phyloP scores from a whole-genome alignment of 192 early-diverging fungal species.

The Backusella liffmaniae region DNA sequence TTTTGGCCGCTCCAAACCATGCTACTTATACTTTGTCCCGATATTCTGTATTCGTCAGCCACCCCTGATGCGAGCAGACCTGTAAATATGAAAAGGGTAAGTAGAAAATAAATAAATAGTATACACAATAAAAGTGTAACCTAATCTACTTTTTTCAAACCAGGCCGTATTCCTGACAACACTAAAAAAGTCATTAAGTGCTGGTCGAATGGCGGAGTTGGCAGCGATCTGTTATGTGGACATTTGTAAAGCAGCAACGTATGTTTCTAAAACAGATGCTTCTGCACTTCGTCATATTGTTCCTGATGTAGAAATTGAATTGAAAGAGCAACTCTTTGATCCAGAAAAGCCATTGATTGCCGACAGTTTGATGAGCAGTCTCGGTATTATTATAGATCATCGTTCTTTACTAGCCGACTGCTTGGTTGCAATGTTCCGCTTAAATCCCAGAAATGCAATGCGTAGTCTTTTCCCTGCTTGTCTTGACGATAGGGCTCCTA shows the following conservation, averaged over 20 bases:
- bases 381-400: constrained; percentile 72
- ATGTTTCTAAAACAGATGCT: constrained; percentile 60
- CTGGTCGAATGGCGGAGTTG: constrained; percentile 60
- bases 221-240: constrained; percentile 74
- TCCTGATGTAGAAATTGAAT: constrained; percentile 71
- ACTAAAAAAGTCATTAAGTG: constrained; percentile 51
- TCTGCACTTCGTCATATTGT: constrained; percentile 63
- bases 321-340: constrained; percentile 76
- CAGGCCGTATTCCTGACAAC: constrained; percentile 53
- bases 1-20: constrained; percentile 89
- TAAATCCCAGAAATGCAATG: constrained; percentile 75
- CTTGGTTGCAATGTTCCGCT: constrained; percentile 74
- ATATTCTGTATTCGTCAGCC: constrained; percentile 62
- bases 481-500: constrained; percentile 65
- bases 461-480: constrained; percentile 69
- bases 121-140: background rate
- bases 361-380: constrained; percentile 23
- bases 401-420: constrained; percentile 67
- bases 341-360: constrained; percentile 43
- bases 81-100: constrained; percentile 33
- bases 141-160: background rate
- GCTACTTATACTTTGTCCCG: constrained; percentile 85
- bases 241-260: constrained; percentile 70
- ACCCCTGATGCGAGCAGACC: constrained; percentile 23
- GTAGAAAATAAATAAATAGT: background rate